A percentile compares a stretch with the other conserved stretches of the same genome.
These are phyloP conservation scores for Mortierella sp. DNA, from an alignment of 371 early-diverging fungal species.

Conservation along the genomic window DNA sequence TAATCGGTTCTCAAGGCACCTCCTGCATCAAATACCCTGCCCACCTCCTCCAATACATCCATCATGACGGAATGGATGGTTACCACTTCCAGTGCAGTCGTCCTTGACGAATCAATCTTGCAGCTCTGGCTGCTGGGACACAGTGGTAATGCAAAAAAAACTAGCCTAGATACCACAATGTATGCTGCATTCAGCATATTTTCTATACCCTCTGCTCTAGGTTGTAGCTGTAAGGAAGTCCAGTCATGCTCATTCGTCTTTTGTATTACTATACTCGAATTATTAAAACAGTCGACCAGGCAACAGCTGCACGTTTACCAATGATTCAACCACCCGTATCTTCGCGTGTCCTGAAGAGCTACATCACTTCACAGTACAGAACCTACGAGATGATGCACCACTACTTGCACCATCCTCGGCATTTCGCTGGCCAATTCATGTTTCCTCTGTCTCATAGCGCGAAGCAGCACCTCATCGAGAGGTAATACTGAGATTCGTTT, in stretches of 20 bases:
- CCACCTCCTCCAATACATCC: slow-evolving; percentile 7
- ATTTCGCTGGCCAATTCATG: slow-evolving; percentile 57
- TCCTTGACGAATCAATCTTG: slow-evolving; percentile 55
- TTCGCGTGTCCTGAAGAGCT: slow-evolving; percentile 49
- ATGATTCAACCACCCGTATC: slow-evolving; percentile 42
- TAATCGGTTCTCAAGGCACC: neutral
- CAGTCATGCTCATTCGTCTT: neutral
- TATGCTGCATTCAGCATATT: neutral
- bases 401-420: slow-evolving; percentile 58
- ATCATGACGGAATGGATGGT: slow-evolving; percentile 59
- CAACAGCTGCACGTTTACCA: slow-evolving; percentile 36
- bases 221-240: neutral
- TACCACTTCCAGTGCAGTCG: slow-evolving; percentile 54
- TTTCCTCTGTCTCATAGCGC: slow-evolving; percentile 55
- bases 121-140: slow-evolving; percentile 53
- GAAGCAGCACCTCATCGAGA: slow-evolving; percentile 51
- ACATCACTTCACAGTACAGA: slow-evolving; percentile 57
- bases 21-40: neutral
- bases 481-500: slow-evolving; percentile 34
- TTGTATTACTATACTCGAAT: neutral
- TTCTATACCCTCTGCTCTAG: neutral
- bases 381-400: slow-evolving; percentile 59
- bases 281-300: slow-evolving; percentile 43
- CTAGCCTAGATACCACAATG: neutral
- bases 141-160: slow-evolving; percentile 34